A percentile compares a stretch with the other conserved stretches of the same genome.
Conservation (phyloP, 2,329 filamentous ascomycete species). For the Verruconis gallopava region DNA sequence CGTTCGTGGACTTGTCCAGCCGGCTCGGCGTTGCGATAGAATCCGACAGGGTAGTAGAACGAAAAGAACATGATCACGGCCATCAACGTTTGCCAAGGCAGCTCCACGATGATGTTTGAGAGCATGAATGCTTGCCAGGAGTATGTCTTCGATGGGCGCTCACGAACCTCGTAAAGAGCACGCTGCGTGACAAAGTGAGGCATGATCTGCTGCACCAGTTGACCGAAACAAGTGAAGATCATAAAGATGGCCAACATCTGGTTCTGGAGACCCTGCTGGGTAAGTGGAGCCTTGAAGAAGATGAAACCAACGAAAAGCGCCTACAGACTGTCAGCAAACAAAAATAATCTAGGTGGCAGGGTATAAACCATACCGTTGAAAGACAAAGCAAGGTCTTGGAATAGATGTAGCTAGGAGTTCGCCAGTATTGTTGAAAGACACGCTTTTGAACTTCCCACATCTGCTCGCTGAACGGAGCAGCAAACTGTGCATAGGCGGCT, state of each 20-base stretch:
- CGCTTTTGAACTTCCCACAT: constrained; percentile 54
- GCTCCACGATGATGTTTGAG: constrained; percentile 68
- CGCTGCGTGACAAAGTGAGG: constrained; percentile 75
- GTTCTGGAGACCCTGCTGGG: constrained; percentile 68
- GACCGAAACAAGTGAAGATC: constrained; percentile 66
- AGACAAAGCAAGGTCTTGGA: constrained; percentile 60
- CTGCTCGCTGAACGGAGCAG: constrained; percentile 59
- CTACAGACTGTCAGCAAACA: constrained; percentile 12
- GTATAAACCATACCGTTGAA: constrained; percentile 26
- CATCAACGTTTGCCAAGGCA: constrained; percentile 73
- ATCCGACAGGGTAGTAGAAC: constrained; percentile 78
- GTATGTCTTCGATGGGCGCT: constrained; percentile 74
- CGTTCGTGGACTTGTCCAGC: constrained; percentile 52
- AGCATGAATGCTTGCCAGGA: constrained; percentile 78
- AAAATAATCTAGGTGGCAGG: constrained; percentile 4
- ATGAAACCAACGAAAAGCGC: constrained; percentile 73
- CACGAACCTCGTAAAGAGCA: constrained; percentile 70
- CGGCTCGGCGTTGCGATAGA: constrained; percentile 55
- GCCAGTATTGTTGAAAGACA: constrained; percentile 87
- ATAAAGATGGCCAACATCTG: constrained; percentile 82
- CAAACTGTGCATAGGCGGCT: constrained; percentile 61
- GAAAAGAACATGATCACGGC: constrained; percentile 63
- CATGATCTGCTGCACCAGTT: constrained; percentile 70
- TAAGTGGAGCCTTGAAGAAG: constrained; percentile 60
- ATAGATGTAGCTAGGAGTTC: constrained; percentile 79